phyloP scores from a whole-genome alignment of 2,329 filamentous ascomycete genomes.

The Cytospora schulzeri region DNA sequence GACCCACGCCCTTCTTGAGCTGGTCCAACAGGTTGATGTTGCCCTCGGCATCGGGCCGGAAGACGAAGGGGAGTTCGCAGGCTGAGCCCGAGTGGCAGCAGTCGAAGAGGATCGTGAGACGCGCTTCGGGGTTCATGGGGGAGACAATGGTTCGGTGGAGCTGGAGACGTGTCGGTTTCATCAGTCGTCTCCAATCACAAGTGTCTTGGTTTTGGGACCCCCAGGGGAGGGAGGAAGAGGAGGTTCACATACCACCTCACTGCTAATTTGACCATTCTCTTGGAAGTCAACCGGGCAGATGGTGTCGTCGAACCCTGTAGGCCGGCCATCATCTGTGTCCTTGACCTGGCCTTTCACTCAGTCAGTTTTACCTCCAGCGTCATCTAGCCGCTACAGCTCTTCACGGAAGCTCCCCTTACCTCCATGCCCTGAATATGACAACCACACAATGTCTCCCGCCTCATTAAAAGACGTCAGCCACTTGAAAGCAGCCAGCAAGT shows the following conservation, averaged over 20 bases:
- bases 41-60: slow-evolving; percentile 57
- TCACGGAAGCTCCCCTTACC: slow-evolving; percentile 33
- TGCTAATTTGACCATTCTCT: slow-evolving; percentile 54
- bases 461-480: slow-evolving; percentile 56
- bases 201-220: not conserved
- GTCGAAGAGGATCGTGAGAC: slow-evolving; percentile 60
- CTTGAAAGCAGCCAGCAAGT: slow-evolving; percentile 52
- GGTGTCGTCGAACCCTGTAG: slow-evolving; percentile 49
- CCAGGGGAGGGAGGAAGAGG: not conserved
- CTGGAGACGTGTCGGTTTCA: slow-evolving; percentile 21
- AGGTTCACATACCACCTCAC: slow-evolving; percentile 40
- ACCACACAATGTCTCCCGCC: slow-evolving; percentile 53
- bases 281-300: slow-evolving; percentile 58
- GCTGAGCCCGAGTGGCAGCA: slow-evolving; percentile 65
- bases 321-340: slow-evolving; percentile 44
- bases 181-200: slow-evolving; percentile 1
- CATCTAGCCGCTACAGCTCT: not conserved
- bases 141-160: slow-evolving; percentile 56
- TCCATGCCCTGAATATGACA: slow-evolving; percentile 63
- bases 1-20: slow-evolving; percentile 50
- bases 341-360: slow-evolving; percentile 44
- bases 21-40: slow-evolving; percentile 59
- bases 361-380: slow-evolving; percentile 7
- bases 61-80: slow-evolving; percentile 60
- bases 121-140: slow-evolving; percentile 50